Conservation (phyloP, 1,139 yeast species). For the Lodderomyces jiufengensis region DNA sequence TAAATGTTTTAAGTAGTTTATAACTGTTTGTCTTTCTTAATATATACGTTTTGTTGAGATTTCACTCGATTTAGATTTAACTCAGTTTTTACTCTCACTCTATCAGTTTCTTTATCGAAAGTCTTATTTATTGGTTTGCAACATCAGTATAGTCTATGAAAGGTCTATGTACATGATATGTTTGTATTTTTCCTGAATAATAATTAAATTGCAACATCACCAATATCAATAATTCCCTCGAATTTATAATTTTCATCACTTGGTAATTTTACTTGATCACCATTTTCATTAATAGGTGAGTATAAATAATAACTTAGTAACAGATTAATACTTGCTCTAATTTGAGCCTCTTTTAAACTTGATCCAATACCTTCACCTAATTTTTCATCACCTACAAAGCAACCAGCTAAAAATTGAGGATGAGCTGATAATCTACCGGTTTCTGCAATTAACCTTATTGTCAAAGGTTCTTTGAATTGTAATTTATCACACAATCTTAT, state of each 20-base stretch:
- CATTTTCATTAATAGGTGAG: conserved; percentile 58
- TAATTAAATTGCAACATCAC: conserved; percentile 48
- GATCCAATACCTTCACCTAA: conserved; percentile 95
- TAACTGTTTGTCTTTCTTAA: too few relatives aligned
- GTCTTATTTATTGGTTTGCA: too few relatives aligned
- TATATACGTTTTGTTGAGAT: too few relatives aligned
- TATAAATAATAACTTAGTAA: conserved; percentile 90
- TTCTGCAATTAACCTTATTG: conserved; percentile 79
- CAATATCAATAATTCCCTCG: conserved; percentile 50
- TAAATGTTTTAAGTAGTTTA: conserved; percentile 1
- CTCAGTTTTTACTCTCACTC: too few relatives aligned
- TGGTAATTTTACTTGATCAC: conserved; percentile 48
- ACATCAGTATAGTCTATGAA: too few relatives aligned
- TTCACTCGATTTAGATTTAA: too few relatives aligned
- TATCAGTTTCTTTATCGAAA: too few relatives aligned
- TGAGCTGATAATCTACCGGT: conserved; percentile 84
- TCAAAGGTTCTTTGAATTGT: conserved; percentile 69
- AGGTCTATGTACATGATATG: conserved; percentile 1
- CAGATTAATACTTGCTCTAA: conserved; percentile 88
- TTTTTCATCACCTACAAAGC: conserved; percentile 76
- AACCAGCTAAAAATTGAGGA: conserved; percentile 90
- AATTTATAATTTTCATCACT: conserved; percentile 49
- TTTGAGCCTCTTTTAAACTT: conserved; percentile 87
- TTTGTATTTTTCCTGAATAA: neutral
- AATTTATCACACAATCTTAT: conserved; percentile 76